A percentile compares a stretch with the other conserved stretches of the same genome.
Conservation (phyloP, 306 rosid species). For the Vigna angularis region DNA sequence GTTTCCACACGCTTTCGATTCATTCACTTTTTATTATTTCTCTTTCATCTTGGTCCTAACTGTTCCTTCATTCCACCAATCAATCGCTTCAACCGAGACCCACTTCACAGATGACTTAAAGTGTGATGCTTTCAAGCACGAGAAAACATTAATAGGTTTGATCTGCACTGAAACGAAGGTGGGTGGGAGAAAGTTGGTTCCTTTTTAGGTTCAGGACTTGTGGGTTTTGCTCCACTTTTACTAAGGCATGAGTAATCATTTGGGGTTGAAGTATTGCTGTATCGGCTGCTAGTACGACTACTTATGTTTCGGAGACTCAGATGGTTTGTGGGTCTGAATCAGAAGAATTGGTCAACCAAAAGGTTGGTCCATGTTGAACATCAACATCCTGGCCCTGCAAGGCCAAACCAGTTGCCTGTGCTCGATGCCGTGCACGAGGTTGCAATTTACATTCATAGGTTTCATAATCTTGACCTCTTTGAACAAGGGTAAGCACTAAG, state of each 20-base stretch:
- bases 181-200: slow-evolving; percentile 45
- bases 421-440: slow-evolving; percentile 82
- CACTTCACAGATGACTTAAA: slow-evolving; percentile 42
- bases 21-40: slow-evolving; percentile 3
- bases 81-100: slow-evolving; percentile 39
- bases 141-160: slow-evolving; percentile 41
- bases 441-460: slow-evolving; percentile 89
- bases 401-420: slow-evolving; percentile 61
- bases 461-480: slow-evolving; percentile 95
- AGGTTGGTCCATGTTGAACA: slow-evolving; percentile 71
- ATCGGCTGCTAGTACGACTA: slow-evolving; percentile 38
- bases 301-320: slow-evolving; percentile 80
- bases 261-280: slow-evolving; percentile 40
- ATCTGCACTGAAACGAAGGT: slow-evolving; percentile 37
- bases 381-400: slow-evolving; percentile 53
- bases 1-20: slow-evolving; percentile 42
- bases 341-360: slow-evolving; percentile 63
- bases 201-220: slow-evolving; percentile 40
- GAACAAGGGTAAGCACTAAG: slow-evolving; percentile 77
- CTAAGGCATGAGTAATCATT: slow-evolving; percentile 52
- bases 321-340: slow-evolving; percentile 76
- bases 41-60: slow-evolving; percentile 21
- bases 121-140: slow-evolving; percentile 10
- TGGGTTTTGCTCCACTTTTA: slow-evolving; percentile 43
- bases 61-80: slow-evolving; percentile 30